Evolutionary conservation across 2,329 filamentous ascomycete genomes (phyloP), one percentile per base, ranked within the genome.

Genomic region (Acephala macrosclerotiorum): DNA sequence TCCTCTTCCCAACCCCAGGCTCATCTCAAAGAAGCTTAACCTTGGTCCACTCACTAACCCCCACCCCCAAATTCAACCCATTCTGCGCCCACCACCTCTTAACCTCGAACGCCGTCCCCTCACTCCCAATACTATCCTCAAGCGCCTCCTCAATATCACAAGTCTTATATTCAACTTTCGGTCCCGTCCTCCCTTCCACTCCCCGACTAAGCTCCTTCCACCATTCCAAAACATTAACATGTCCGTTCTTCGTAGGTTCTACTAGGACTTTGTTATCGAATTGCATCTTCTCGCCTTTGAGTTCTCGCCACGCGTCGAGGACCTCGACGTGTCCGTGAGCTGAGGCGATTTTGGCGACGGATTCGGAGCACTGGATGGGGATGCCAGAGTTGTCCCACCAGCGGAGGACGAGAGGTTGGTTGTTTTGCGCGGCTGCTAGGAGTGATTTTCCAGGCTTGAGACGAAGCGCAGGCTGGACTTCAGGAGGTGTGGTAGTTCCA

Each of bases 111-210:
- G 93, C 91, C 62, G 91, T 89, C 4, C 82, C 79, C 3, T 74
- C 73, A 61, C 69, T 73, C 9, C 86, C 87, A 58, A 95, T 87
- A 25, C 93, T 92, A 76, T 97, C 94, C 77, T 97, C 94, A 45
- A 97, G 84, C 0, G 94, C 94, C 79, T 97, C 95, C 77, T 97
- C 94, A 67, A 98, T 96, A 77, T 97, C 94, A 77, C 94, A 97
- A 0, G 93, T 97, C 77, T 95, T 94, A 79, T 97, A 97, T 78
- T 97, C 93, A 29, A 97, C 94, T 60, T 87, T 85, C 71, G 94
- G 84, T 0, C 89, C 88, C 40, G 80, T 82, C 29, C 73, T 64
- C 36, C 83, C 79, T 18, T 84, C 85, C 47, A 82, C 67, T 83
- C 87, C 47, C 47, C 81, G 84, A 81, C 58, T 86, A 83, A 61